Evolutionary conservation across 1,139 yeast species (phyloP).

Genomic region (Pneumocystis carinii): DNA sequence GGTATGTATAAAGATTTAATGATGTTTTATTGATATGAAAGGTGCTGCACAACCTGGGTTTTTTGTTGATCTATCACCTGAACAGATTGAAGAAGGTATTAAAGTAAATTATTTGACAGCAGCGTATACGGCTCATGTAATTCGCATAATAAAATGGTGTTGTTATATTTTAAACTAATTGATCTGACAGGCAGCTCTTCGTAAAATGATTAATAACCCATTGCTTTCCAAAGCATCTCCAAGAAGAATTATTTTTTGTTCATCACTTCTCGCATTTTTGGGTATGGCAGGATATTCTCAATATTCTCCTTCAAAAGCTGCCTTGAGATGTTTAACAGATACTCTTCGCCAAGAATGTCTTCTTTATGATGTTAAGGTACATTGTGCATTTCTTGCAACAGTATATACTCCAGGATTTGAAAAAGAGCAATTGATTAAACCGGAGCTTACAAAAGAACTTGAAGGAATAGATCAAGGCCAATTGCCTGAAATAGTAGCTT

Average conservation of each 20-base stretch:
- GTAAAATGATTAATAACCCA: conserved; percentile 28
- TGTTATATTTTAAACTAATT: not conserved
- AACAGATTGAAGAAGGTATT: conserved; percentile 48
- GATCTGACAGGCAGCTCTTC: conserved; percentile 24
- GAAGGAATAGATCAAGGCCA: conserved; percentile 77
- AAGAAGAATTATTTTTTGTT: conserved; percentile 58
- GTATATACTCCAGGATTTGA: conserved; percentile 76
- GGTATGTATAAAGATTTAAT: conserved; percentile 22
- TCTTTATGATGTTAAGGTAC: conserved; percentile 41
- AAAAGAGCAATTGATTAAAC: conserved; percentile 73
- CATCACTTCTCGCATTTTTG: conserved; percentile 69
- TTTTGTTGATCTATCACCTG: conserved; percentile 48
- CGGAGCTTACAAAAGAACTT: conserved; percentile 60
- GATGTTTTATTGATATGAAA: not conserved
- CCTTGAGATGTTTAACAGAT: conserved; percentile 59
- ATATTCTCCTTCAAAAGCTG: conserved; percentile 81
- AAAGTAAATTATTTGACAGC: conserved; percentile 61
- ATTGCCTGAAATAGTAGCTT: conserved; percentile 51
- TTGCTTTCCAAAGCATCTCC: conserved; percentile 7
- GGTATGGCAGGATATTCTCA: conserved; percentile 85
- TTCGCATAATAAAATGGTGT: not conserved
- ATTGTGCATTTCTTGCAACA: conserved; percentile 70
- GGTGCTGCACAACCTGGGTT: conserved; percentile 66
- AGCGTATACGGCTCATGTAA: conserved; percentile 47
- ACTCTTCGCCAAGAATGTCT: conserved; percentile 67